A percentile compares a stretch with the other conserved stretches of the same genome.
Evolutionary conservation across 768 basidiomycete genomes (phyloP).

Genomic region (Termitomyces heimii): DNA sequence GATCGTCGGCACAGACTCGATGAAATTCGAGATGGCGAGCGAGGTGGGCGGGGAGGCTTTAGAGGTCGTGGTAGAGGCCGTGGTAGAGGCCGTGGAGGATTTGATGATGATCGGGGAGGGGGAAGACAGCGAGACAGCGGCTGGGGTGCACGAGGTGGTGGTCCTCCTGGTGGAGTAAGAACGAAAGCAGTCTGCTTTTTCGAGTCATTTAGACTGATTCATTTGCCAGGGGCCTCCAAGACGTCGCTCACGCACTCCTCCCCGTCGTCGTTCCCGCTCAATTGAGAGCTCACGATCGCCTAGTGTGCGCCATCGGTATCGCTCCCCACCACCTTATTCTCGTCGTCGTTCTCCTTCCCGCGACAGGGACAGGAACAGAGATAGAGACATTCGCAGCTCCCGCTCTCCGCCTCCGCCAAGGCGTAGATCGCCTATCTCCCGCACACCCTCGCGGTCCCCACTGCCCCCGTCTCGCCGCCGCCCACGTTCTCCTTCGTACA

Average conservation of each 20-base stretch:
- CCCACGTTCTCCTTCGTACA: slow-evolving; percentile 40
- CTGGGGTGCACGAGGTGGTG: slow-evolving; percentile 66
- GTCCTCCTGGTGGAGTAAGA: slow-evolving; percentile 29
- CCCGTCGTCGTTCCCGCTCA: slow-evolving; percentile 39
- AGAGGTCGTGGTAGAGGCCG: slow-evolving; percentile 57
- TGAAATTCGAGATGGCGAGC: slow-evolving; percentile 60
- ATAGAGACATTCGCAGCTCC: slow-evolving; percentile 24
- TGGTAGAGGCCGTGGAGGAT: slow-evolving; percentile 43
- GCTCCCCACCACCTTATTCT: slow-evolving; percentile 31
- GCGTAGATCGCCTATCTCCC: slow-evolving; percentile 32
- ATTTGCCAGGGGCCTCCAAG: slow-evolving; percentile 30
- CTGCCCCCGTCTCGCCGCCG: slow-evolving; percentile 30
- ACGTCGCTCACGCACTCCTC: slow-evolving; percentile 43
- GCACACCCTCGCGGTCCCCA: slow-evolving; percentile 36
- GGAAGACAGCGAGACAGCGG: slow-evolving; percentile 58
- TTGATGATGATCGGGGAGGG: slow-evolving; percentile 41
- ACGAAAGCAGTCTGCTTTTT: slow-evolving; percentile 8
- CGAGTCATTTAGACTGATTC: slow-evolving; percentile 4
- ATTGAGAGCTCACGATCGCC: slow-evolving; percentile 34
- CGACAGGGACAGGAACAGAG: slow-evolving; percentile 10
- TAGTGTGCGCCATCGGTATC: slow-evolving; percentile 26
- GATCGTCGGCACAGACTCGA: slow-evolving; percentile 65
- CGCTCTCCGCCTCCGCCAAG: slow-evolving; percentile 31
- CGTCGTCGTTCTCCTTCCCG: slow-evolving; percentile 36
- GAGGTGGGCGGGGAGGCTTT: slow-evolving; percentile 40